phyloP scores from a whole-genome alignment of 805 yeast species.

The Limtongia smithiae region DNA sequence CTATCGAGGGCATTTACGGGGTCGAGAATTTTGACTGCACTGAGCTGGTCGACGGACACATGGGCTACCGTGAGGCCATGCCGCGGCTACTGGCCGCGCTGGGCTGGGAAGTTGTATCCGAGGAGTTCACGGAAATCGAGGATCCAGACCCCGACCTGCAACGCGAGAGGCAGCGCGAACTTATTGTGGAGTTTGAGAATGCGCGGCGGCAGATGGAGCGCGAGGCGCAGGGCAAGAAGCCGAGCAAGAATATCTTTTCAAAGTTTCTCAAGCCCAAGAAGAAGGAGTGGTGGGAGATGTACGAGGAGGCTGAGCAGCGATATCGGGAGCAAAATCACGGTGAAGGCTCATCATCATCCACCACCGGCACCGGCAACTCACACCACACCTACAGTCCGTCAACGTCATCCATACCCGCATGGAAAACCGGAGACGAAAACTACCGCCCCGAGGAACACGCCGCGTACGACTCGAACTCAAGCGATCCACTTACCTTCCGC shows the following conservation, averaged over 20 bases:
- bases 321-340: too few relatives aligned
- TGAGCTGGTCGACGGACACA: constrained; percentile 84
- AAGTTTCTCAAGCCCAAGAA: constrained; percentile 48
- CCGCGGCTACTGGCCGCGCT: constrained; percentile 68
- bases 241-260: constrained; percentile 41
- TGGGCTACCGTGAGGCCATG: constrained; percentile 94
- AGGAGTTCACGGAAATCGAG: constrained; percentile 91
- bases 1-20: constrained; percentile 57
- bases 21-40: constrained; percentile 88
- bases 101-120: constrained; percentile 80
- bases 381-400: too few relatives aligned
- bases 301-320: constrained; percentile 31
- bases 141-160: constrained; percentile 89
- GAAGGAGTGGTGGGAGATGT: constrained; percentile 56
- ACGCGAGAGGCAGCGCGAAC: constrained; percentile 70
- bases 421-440: not conserved
- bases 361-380: not conserved
- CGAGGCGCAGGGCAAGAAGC: constrained; percentile 28
- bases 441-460: not conserved
- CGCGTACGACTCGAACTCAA: constrained; percentile 1
- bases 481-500: constrained; percentile 14
- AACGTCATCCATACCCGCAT: not conserved
- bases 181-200: constrained; percentile 80
- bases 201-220: constrained; percentile 58
- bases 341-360: not conserved